phyloP scores from a whole-genome alignment of 208 protist species.

The Acanthamoeba lenticulata region DNA sequence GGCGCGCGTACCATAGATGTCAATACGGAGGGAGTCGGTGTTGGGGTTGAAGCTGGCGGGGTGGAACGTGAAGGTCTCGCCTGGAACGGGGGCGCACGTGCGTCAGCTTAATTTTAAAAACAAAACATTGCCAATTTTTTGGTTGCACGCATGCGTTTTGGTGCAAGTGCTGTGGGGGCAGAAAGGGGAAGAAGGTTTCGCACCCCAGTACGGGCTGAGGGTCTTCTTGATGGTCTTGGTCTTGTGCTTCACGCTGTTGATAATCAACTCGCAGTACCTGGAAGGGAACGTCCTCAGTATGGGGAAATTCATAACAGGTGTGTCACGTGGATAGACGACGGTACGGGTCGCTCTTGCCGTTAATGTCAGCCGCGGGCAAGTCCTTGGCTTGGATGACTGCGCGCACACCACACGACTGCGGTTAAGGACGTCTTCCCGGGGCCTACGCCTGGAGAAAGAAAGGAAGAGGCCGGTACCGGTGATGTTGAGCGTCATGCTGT shows the following conservation, averaged over 20 bases:
- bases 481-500: no score
- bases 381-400: not conserved
- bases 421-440: no score
- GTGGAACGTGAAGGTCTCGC: not conserved
- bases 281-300: no score
- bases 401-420: no score
- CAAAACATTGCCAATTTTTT: no score
- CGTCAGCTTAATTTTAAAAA: not conserved
- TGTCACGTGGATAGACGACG: not conserved
- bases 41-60: not conserved
- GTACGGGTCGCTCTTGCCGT: not conserved
- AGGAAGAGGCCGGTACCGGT: no score
- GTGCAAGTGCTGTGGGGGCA: no score
- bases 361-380: not conserved
- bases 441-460: no score
- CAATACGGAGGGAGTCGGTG: not conserved
- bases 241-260: not conserved
- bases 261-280: not conserved
- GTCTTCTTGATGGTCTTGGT: not conserved
- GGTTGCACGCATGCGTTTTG: no score
- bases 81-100: not conserved
- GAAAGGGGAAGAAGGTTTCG: no score
- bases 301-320: no score
- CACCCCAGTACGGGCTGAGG: not conserved
- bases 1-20: no score